phyloP scores from a whole-genome alignment of 352 stramenopile genomes.

The Phytopythium helicoides region DNA sequence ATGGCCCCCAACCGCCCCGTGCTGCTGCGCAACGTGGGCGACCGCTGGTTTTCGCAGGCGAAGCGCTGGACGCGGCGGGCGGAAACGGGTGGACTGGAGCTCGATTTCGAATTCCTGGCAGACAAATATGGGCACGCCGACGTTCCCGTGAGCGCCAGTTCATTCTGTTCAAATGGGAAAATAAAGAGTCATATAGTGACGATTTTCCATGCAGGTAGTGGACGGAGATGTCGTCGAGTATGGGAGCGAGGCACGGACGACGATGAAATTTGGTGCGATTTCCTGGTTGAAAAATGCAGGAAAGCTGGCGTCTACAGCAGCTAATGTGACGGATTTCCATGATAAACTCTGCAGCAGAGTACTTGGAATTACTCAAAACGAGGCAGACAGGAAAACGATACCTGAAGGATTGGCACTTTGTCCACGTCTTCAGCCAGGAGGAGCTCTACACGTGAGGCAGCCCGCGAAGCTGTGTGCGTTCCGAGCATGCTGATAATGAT shows the following conservation, averaged over 20 bases:
- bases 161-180: slow-evolving; percentile 1
- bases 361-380: slow-evolving; percentile 54
- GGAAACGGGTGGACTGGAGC: slow-evolving; percentile 14
- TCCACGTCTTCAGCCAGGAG: slow-evolving; percentile 40
- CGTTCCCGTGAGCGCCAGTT: slow-evolving; percentile 38
- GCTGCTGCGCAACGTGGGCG: slow-evolving; percentile 57
- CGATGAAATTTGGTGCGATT: slow-evolving; percentile 56
- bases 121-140: slow-evolving; percentile 41
- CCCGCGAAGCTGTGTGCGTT: too few species aligned
- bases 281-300: neutral
- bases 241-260: slow-evolving; percentile 47
- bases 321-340: too few species aligned
- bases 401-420: slow-evolving; percentile 88
- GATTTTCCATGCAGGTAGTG: slow-evolving; percentile 37
- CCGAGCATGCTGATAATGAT: neutral
- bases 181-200: neutral
- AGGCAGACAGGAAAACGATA: slow-evolving; percentile 55
- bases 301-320: neutral
- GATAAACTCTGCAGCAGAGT: slow-evolving; percentile 53
- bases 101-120: slow-evolving; percentile 45
- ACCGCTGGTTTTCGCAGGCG: slow-evolving; percentile 21
- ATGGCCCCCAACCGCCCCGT: slow-evolving; percentile 70
- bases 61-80: slow-evolving; percentile 18
- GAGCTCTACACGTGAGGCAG: slow-evolving; percentile 57
- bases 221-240: slow-evolving; percentile 60